Evolutionary conservation across 1,139 yeast genomes (phyloP), one percentile per base, ranked within the genome.

Genomic region (Geotrichum histeridarum): DNA sequence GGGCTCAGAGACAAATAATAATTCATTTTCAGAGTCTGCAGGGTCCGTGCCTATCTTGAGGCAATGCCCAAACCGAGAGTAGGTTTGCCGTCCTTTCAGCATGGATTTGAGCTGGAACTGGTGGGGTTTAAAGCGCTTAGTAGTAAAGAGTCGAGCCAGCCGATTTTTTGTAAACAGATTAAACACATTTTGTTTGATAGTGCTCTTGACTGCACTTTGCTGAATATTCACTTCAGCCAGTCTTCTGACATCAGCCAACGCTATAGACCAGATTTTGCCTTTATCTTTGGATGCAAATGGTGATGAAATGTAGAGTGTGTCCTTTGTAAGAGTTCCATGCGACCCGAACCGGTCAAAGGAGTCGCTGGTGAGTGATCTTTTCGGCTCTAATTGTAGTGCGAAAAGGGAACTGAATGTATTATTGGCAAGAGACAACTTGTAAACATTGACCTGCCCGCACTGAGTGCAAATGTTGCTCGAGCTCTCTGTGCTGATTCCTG

Each of bases 1-100:
- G 1, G 84, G 82, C 66, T 76, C 71, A 0, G 83, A 81, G 5
- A 77, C 68, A 7, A 74, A 66, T 31, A 79, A 62, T 30, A 58
- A 49, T 8, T 59, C 67, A 0, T 12, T 32, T 15, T 44, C 32
- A 11, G 38, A 8, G 17, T 32, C 38, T 32, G 14, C 30, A 32
- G 48, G 14, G 6, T n/a, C 8, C 6, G 17, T 32, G 17, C 14
- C 14, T n/a, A 22, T 18, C 31, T 18, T 69, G 12, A 77, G 41
- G 0, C 71, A 57, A 8, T 66, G 59, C 0, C 82, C 83, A 62
- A 75, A 77, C 14, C 75, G 77, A 7, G 71, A 62, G 36, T 43
- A 17, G 8, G n/a, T 36, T 5, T 32, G 9, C 2, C 18, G 11
- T 32, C 53, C 53, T 3, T 38, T 39, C 3, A 36, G 6, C 9